phyloP scores from a whole-genome alignment of 2,329 filamentous ascomycete species.

The Phialocephala subalpina region DNA sequence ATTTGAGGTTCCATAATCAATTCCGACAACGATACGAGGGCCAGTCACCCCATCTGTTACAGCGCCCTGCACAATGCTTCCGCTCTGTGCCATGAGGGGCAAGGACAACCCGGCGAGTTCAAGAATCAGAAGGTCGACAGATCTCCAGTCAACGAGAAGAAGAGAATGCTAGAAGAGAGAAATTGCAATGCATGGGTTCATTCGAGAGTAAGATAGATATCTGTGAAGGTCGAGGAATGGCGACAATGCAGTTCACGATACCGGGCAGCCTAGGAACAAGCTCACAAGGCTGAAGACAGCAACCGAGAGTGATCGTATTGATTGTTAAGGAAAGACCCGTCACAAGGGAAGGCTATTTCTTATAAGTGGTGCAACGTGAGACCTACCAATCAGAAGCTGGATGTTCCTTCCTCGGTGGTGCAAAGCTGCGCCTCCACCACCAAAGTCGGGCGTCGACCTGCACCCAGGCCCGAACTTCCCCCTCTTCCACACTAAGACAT shows the following conservation, averaged over 20 bases:
- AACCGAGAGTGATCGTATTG: background rate
- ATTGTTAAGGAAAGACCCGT: background rate
- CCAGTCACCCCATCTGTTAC: constrained; percentile 6
- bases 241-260: constrained; percentile 1
- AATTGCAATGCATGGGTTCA: background rate
- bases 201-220: background rate
- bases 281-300: constrained; percentile 1
- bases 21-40: constrained; percentile 17
- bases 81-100: background rate
- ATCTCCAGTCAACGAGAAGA: too few relatives aligned
- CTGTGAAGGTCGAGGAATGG: background rate
- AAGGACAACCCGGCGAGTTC: background rate
- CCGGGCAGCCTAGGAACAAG: background rate
- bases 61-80: background rate
- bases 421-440: background rate
- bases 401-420: background rate
- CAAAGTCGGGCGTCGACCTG: constrained; percentile 5
- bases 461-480: constrained; percentile 6
- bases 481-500: constrained; percentile 9
- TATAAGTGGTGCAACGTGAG: background rate
- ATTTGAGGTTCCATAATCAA: constrained; percentile 21
- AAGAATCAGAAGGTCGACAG: too few relatives aligned
- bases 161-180: too few relatives aligned
- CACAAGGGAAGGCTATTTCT: background rate
- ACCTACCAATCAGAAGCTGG: constrained; percentile 1